Evolutionary conservation across 2,329 filamentous ascomycete genomes (phyloP).

Genomic region (Atkinsonella texensis): DNA sequence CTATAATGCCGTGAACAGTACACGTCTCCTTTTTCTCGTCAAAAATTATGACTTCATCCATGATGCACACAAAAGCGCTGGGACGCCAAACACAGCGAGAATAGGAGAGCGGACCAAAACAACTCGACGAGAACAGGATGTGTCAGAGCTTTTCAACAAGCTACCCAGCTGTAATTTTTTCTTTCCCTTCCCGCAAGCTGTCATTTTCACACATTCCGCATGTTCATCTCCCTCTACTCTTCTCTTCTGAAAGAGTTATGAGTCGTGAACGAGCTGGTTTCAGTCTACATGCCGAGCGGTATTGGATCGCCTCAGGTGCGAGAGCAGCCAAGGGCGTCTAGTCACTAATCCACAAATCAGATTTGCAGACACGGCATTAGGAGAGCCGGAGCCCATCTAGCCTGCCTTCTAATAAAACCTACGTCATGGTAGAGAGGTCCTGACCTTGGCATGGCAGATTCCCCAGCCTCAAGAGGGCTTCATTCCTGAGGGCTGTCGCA

Average conservation of each 20-base stretch:
- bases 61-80: neutral
- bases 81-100: neutral
- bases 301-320: neutral
- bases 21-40: neutral
- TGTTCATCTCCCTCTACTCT: neutral
- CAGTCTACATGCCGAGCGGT: slow-evolving; percentile 1
- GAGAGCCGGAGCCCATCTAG: neutral
- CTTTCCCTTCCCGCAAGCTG: neutral
- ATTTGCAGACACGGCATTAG: neutral
- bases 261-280: neutral
- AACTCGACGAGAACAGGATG: neutral
- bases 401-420: neutral
- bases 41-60: neutral
- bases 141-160: neutral
- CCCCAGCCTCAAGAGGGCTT: neutral
- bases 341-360: neutral
- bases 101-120: neutral
- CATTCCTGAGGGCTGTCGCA: slow-evolving; percentile 1
- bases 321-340: neutral
- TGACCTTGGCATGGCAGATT: no score
- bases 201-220: neutral
- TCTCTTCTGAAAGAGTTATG: neutral
- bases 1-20: neutral
- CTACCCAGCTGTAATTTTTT: neutral
- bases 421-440: neutral